phyloP scores from a whole-genome alignment of 2,329 filamentous ascomycete species.

The Aaosphaeria arxii region DNA sequence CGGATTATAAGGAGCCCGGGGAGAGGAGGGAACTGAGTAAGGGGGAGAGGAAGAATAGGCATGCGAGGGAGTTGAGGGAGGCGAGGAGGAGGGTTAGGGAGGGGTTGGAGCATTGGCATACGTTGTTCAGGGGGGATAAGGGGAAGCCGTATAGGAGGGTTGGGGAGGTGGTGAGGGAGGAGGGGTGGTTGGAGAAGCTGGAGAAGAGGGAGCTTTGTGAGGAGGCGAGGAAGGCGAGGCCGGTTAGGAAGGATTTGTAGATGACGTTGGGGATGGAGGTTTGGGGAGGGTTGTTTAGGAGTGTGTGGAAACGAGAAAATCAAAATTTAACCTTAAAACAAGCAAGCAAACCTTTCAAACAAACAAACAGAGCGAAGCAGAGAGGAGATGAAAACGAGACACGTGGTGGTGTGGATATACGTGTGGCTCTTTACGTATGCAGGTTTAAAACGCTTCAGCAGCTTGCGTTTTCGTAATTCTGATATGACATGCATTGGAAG shows the following conservation, averaged over 20 bases:
- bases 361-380: too few species aligned
- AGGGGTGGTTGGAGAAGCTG: slow-evolving; percentile 58
- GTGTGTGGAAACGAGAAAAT: neutral
- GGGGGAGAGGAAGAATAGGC: slow-evolving; percentile 45
- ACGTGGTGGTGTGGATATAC: too few species aligned
- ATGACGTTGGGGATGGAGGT: slow-evolving; percentile 1
- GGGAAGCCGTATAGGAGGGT: slow-evolving; percentile 79
- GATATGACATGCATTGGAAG: too few species aligned
- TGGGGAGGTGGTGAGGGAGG: slow-evolving; percentile 65
- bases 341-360: neutral
- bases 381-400: too few species aligned
- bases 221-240: slow-evolving; percentile 64
- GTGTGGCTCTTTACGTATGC: too few species aligned
- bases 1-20: slow-evolving; percentile 14
- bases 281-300: too few species aligned
- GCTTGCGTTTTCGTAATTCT: too few species aligned
- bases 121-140: slow-evolving; percentile 68
- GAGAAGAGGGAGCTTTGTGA: slow-evolving; percentile 67
- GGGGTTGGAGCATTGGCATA: slow-evolving; percentile 75
- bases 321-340: neutral
- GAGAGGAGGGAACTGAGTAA: slow-evolving; percentile 12
- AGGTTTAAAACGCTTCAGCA: too few species aligned
- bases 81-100: slow-evolving; percentile 65
- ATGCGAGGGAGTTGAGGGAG: slow-evolving; percentile 61
- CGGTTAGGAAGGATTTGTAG: slow-evolving; percentile 44